A percentile compares a stretch with the other conserved stretches of the same genome.
phyloP scores from a whole-genome alignment of 495 filamentous ascomycete species.

The Penicillium steckii region DNA sequence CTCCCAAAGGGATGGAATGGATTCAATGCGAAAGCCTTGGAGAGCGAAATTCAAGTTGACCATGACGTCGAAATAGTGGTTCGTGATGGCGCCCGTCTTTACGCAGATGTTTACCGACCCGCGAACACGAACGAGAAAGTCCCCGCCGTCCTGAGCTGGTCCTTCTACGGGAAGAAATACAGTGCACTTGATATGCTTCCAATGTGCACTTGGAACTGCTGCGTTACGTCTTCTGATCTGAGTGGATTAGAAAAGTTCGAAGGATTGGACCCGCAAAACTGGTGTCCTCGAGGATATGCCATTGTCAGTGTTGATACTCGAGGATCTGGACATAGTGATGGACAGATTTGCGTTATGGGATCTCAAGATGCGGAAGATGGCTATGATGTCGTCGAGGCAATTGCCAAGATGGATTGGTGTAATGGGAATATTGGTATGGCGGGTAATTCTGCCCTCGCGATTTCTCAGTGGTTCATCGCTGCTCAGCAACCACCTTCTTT shows the following conservation, averaged over 20 bases:
- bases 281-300: conserved; percentile 41
- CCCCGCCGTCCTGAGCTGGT: conserved; percentile 37
- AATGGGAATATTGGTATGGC: conserved; percentile 44
- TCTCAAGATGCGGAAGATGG: conserved; percentile 43
- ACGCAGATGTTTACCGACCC: conserved; percentile 38
- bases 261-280: conserved; percentile 42
- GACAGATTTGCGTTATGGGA: conserved; percentile 39
- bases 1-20: conserved; percentile 28
- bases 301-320: conserved; percentile 45
- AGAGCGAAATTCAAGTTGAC: conserved; percentile 23
- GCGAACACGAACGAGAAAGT: conserved; percentile 23
- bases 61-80: conserved; percentile 31
- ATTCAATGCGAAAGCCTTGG: conserved; percentile 24
- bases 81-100: conserved; percentile 31
- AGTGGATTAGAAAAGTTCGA: conserved; percentile 44
- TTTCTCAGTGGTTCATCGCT: conserved; percentile 43
- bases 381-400: conserved; percentile 43
- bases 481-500: conserved; percentile 37
- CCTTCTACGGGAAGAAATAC: conserved; percentile 39
- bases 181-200: conserved; percentile 27
- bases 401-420: conserved; percentile 42
- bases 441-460: conserved; percentile 41
- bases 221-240: conserved; percentile 14
- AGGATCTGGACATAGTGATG: conserved; percentile 39
- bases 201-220: conserved; percentile 22